Conservation (phyloP, 2,329 filamentous ascomycete genomes). For the Clarireedia sp. region DNA sequence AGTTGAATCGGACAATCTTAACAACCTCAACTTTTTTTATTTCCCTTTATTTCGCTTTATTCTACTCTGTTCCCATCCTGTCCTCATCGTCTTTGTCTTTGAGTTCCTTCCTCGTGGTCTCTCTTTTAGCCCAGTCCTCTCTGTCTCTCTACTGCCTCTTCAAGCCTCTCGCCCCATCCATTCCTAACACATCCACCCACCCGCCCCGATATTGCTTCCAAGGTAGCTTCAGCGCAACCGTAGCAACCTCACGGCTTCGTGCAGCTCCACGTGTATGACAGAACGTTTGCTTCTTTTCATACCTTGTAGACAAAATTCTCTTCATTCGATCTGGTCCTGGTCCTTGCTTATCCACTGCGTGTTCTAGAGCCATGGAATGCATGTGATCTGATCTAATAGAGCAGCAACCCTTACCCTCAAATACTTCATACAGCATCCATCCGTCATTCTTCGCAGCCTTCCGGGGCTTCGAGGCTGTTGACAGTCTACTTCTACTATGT, state of each 20-base stretch:
- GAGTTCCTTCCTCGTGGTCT: no score
- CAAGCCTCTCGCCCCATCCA: neutral
- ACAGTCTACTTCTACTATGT: slow-evolving; percentile 27
- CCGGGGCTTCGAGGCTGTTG: slow-evolving; percentile 22
- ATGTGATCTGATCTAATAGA: slow-evolving; percentile 20
- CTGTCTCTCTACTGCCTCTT: no score
- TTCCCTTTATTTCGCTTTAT: no score
- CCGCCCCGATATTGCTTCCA: neutral
- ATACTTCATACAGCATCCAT: slow-evolving; percentile 11
- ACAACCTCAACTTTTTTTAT: no score
- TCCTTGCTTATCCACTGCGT: neutral
- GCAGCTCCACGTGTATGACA: slow-evolving; percentile 8
- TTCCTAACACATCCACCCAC: neutral
- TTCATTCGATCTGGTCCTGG: neutral
- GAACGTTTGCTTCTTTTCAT: neutral
- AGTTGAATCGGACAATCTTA: no score
- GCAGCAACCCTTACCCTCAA: slow-evolving; percentile 10
- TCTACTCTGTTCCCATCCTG: no score
- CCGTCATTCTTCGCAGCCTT: slow-evolving; percentile 17
- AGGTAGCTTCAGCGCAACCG: neutral
- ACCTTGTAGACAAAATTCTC: neutral
- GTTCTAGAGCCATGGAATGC: slow-evolving; percentile 15
- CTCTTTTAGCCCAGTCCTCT: no score
- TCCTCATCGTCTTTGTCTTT: no score
- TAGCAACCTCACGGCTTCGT: neutral